These are phyloP conservation scores for Ophiocordyceps camponoti-saundersi DNA, from an alignment of 2,329 filamentous ascomycete genomes.

Conservation along the genomic window DNA sequence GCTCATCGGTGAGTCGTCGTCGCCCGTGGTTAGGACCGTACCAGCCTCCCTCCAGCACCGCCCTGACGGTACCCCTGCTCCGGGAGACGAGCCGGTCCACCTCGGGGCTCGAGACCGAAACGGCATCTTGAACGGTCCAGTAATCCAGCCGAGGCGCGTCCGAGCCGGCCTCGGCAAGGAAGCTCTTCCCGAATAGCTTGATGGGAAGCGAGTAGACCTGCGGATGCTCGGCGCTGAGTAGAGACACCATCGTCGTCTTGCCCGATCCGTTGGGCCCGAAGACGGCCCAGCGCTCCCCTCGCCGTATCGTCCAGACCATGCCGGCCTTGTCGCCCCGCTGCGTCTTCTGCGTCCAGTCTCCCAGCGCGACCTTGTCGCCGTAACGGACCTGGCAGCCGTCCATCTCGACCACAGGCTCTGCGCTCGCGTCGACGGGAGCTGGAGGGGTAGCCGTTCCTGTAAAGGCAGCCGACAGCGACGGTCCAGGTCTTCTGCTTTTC, in stretches of 20 bases:
- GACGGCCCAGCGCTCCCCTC: slow-evolving; percentile 78
- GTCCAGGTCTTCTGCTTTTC: slow-evolving; percentile 9
- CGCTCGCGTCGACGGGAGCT: slow-evolving; percentile 12
- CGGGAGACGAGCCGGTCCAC: slow-evolving; percentile 87
- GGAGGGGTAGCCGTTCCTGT: background rate
- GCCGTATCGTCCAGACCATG: slow-evolving; percentile 65
- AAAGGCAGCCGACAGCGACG: background rate
- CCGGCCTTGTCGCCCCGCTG: slow-evolving; percentile 37
- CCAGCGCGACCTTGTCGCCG: slow-evolving; percentile 58
- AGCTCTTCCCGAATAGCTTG: slow-evolving; percentile 65
- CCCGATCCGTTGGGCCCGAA: slow-evolving; percentile 91
- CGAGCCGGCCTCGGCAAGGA: slow-evolving; percentile 57
- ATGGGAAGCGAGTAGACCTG: slow-evolving; percentile 85
- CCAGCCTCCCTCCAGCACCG: slow-evolving; percentile 41
- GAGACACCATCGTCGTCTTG: slow-evolving; percentile 83
- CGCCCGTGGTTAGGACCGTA: slow-evolving; percentile 20
- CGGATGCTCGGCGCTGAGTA: slow-evolving; percentile 91
- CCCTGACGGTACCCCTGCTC: slow-evolving; percentile 46
- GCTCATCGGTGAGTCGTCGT: slow-evolving; percentile 39
- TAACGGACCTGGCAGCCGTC: slow-evolving; percentile 69
- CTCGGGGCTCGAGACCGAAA: slow-evolving; percentile 88
- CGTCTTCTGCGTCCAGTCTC: slow-evolving; percentile 55
- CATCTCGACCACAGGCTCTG: slow-evolving; percentile 74
- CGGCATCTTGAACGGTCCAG: slow-evolving; percentile 78
- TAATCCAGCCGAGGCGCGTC: slow-evolving; percentile 53